Evolutionary conservation across 2,329 filamentous ascomycete genomes (phyloP).

Genomic region (Fusarium napiforme): DNA sequence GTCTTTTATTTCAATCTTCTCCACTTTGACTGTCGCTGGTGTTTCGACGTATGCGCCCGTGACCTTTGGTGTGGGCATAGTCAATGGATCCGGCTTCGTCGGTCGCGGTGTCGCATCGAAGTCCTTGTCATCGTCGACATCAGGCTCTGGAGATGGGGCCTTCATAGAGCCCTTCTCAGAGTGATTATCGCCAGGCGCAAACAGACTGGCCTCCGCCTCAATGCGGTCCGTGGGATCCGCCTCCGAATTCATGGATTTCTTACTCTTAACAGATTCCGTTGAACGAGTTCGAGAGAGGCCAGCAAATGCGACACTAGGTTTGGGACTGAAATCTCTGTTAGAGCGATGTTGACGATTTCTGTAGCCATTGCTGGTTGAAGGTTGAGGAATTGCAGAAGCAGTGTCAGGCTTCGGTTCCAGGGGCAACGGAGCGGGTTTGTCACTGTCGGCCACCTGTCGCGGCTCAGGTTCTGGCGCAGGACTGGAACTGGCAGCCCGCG

Average conservation of each 20-base stretch:
- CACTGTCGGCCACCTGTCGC: conserved; percentile 28
- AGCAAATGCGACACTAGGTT: conserved; percentile 59
- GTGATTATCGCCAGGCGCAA: conserved; percentile 64
- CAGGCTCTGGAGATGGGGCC: conserved; percentile 56
- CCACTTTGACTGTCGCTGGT: conserved; percentile 58
- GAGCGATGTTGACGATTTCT: conserved; percentile 17
- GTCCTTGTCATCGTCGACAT: conserved; percentile 47
- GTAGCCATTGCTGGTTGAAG: conserved; percentile 30
- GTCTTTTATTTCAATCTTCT: conserved; percentile 44
- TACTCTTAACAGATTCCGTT: conserved; percentile 60
- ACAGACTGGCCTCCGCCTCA: conserved; percentile 66
- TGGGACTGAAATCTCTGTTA: conserved; percentile 44
- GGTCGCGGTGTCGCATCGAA: conserved; percentile 61
- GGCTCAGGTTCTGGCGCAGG: conserved; percentile 49
- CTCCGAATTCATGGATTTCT: conserved; percentile 62
- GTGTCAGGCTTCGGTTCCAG: conserved; percentile 30
- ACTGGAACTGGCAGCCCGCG: conserved; percentile 59
- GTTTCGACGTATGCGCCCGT: conserved; percentile 68
- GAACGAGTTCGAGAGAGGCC: conserved; percentile 57
- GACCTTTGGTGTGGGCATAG: conserved; percentile 64
- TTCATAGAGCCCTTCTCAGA: conserved; percentile 66
- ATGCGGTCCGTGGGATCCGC: conserved; percentile 67
- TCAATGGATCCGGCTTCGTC: conserved; percentile 56
- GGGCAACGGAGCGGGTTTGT: conserved; percentile 13
- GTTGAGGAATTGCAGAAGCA: conserved; percentile 27